phyloP scores from a whole-genome alignment of 129 eudicot genomes.

The Centrapalus pauciflorus region DNA sequence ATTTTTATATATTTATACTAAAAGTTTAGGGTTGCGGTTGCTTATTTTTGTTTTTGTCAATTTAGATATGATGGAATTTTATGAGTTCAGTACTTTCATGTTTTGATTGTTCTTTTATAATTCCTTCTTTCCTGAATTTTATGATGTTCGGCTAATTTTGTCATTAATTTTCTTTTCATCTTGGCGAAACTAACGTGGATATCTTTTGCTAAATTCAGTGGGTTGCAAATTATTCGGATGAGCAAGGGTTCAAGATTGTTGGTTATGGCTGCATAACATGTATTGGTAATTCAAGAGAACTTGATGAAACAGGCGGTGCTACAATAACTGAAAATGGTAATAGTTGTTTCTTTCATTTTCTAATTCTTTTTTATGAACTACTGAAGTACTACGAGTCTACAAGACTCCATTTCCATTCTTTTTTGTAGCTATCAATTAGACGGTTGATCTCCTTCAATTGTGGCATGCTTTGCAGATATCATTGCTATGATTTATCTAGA shows the following conservation, averaged over 20 bases:
- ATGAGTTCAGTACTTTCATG: too few relatives aligned
- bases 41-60: too few relatives aligned
- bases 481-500: conserved; percentile 95
- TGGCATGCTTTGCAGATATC: conserved; percentile 45
- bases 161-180: too few relatives aligned
- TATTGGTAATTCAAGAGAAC: conserved; percentile 83
- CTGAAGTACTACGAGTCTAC: too few relatives aligned
- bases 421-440: not conserved
- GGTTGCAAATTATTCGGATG: conserved; percentile 66
- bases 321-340: conserved; percentile 72
- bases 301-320: conserved; percentile 78
- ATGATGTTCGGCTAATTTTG: too few relatives aligned
- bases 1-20: too few relatives aligned
- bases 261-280: conserved; percentile 95
- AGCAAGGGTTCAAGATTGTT: conserved; percentile 81
- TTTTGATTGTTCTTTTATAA: too few relatives aligned
- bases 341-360: not conserved
- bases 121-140: too few relatives aligned
- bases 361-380: not conserved
- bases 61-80: too few relatives aligned
- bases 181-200: not conserved
- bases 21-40: too few relatives aligned
- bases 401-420: too few relatives aligned
- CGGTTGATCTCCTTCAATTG: not conserved
- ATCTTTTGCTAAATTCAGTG: conserved; percentile 39